Evolutionary conservation across 2,329 filamentous ascomycete genomes (phyloP).

Genomic region (Colletotrichum australisinense): DNA sequence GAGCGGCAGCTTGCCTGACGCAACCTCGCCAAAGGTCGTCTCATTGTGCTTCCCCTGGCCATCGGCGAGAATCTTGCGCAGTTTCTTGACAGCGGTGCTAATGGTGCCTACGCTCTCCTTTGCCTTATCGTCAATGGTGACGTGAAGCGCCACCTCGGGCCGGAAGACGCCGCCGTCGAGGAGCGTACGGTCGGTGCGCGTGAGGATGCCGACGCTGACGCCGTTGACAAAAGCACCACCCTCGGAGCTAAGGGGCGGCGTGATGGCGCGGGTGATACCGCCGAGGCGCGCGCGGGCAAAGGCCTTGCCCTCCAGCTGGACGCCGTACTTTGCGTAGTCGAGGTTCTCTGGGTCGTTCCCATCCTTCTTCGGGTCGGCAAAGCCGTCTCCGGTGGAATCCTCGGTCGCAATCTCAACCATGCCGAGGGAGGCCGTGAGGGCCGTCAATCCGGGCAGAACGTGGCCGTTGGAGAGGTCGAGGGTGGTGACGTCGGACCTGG

Average conservation of each 20-base stretch:
- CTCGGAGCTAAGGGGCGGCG: slow-evolving; percentile 46
- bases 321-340: slow-evolving; percentile 52
- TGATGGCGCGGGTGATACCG: slow-evolving; percentile 56
- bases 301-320: slow-evolving; percentile 52
- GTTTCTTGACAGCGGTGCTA: slow-evolving; percentile 42
- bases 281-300: slow-evolving; percentile 55
- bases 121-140: slow-evolving; percentile 49
- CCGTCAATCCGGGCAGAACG: slow-evolving; percentile 60
- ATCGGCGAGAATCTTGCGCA: slow-evolving; percentile 49
- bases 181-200: slow-evolving; percentile 48
- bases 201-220: slow-evolving; percentile 55
- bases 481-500: slow-evolving; percentile 40
- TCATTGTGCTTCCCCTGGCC: slow-evolving; percentile 47
- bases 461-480: slow-evolving; percentile 58
- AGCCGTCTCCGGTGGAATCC: slow-evolving; percentile 58
- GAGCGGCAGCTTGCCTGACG: slow-evolving; percentile 50
- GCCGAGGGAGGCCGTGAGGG: slow-evolving; percentile 59
- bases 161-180: slow-evolving; percentile 54
- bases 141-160: slow-evolving; percentile 56
- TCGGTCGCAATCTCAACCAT: slow-evolving; percentile 61
- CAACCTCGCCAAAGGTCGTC: slow-evolving; percentile 49
- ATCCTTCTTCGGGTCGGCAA: slow-evolving; percentile 42
- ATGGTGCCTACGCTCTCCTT: slow-evolving; percentile 42
- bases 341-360: slow-evolving; percentile 43
- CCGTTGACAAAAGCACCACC: slow-evolving; percentile 48